Evolutionary conservation across 495 filamentous ascomycete genomes (phyloP), one percentile per base, ranked within the genome.

Genomic region (Copromyces sp.): DNA sequence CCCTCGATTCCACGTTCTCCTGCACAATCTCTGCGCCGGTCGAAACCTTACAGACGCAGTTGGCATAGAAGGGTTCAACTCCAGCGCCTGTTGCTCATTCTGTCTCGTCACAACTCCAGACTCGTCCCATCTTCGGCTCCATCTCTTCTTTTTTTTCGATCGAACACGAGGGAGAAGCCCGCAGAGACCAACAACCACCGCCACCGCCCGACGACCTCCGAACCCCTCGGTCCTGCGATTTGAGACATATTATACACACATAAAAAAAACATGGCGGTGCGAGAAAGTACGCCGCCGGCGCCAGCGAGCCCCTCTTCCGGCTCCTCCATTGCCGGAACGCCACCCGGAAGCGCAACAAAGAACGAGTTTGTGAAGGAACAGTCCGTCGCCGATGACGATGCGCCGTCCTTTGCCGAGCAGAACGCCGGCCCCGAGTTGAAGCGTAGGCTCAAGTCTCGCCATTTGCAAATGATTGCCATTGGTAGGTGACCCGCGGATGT

Each of bases 381-480:
- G 53, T 35, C 5, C 29, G 14, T 29, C 29, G 53, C 8, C 14
- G 53, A 65, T 65, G 53, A 65, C 53, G 53, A 65, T 65, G 53
- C 53, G 6, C 2, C 53, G 6, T 65, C 53, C 53, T 65, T 65
- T 6, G 53, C 53, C 14, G 53, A 65, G 53, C 53, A 65, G 29
- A 65, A 65, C 53, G 53, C 53, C 53, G 53, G 53, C 29, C 45
- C 71, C 38, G 68, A 72, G 71, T 38, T 72, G 12, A 61, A 72
- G 59, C 47, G 71, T 17, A 41, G 37, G 38, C 53, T 72, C 42
- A 68, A 72, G 59, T 68, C 53, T 37, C 38, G 71, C 20, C 71
- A 72, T 69, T 45, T 72, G 47, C 71, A 72, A 32, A 72, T 72
- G 71, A 72, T 72, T 40, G 71, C 71, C 37, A 72, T 72, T 68